phyloP scores from a whole-genome alignment of 495 filamentous ascomycete species.

The Neurospora sublineolata region DNA sequence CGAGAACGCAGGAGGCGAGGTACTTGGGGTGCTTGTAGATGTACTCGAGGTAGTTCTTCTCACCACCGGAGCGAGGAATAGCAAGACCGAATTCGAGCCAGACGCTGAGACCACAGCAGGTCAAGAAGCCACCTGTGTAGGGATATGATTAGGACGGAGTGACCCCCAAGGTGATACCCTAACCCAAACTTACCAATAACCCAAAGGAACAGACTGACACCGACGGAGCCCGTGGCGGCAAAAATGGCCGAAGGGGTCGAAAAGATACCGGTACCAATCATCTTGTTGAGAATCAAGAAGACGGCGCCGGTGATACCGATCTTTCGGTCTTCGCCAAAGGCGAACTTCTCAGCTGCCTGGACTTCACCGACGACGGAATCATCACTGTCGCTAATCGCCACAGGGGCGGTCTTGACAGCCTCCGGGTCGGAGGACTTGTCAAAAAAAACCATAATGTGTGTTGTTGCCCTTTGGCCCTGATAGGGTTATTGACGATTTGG shows the following conservation, averaged over 20 bases:
- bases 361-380: slow-evolving; percentile 12
- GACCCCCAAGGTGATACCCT: not conserved
- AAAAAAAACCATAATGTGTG: slow-evolving; percentile 8
- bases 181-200: slow-evolving; percentile 21
- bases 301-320: slow-evolving; percentile 40
- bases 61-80: slow-evolving; percentile 38
- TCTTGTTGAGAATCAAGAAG: slow-evolving; percentile 44
- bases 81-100: slow-evolving; percentile 37
- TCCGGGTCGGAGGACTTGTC: slow-evolving; percentile 6
- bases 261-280: slow-evolving; percentile 47
- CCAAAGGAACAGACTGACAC: slow-evolving; percentile 27
- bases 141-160: slow-evolving; percentile 1
- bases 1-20: slow-evolving; percentile 50
- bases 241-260: slow-evolving; percentile 41
- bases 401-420: not conserved
- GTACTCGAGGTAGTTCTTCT: slow-evolving; percentile 52
- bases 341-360: slow-evolving; percentile 28
- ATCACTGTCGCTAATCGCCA: slow-evolving; percentile 3
- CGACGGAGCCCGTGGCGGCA: slow-evolving; percentile 35
- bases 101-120: slow-evolving; percentile 18
- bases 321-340: slow-evolving; percentile 37
- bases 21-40: slow-evolving; percentile 50
- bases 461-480: not conserved
- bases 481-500: not conserved
- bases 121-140: slow-evolving; percentile 19